A percentile compares a stretch with the other conserved stretches of the same genome.
phyloP scores from a whole-genome alignment of 2,329 filamentous ascomycete genomes.

The Fusarium azukiicola region DNA sequence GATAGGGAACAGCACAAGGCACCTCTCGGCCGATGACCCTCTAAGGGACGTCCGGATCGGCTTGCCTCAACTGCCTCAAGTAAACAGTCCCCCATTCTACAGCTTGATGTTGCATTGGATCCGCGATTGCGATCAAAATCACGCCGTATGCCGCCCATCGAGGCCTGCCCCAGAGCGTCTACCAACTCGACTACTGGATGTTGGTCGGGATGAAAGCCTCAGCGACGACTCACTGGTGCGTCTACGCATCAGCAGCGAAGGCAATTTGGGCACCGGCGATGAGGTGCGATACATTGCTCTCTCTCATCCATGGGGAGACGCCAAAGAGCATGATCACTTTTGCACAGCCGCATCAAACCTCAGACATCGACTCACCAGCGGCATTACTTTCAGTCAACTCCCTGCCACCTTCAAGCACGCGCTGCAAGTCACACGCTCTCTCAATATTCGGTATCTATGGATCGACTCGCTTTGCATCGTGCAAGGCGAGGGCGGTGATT shows the following conservation, averaged over 20 bases:
- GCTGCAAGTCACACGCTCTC: neutral
- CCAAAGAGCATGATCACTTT: constrained; percentile 16
- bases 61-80: constrained; percentile 23
- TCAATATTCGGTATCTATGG: constrained; percentile 32
- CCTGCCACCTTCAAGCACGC: constrained; percentile 24
- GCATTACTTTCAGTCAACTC: constrained; percentile 6
- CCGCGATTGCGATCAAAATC: constrained; percentile 29
- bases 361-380: neutral
- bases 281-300: constrained; percentile 30
- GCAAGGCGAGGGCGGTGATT: constrained; percentile 21
- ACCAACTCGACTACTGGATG: constrained; percentile 37
- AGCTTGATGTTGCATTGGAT: constrained; percentile 31
- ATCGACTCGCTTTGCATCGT: constrained; percentile 38
- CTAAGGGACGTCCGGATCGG: constrained; percentile 25
- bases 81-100: constrained; percentile 2
- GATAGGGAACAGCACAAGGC: neutral
- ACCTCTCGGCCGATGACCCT: too few species aligned
- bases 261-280: accelerated
- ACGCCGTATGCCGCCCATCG: constrained; percentile 6
- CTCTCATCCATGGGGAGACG: constrained; percentile 38
- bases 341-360: constrained; percentile 32
- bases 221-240: neutral
- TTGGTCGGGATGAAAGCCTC: neutral
- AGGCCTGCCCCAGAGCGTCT: neutral
- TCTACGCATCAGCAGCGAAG: neutral